Conservation (phyloP, 768 basidiomycete genomes). For the Pleurotus pulmonarius region DNA sequence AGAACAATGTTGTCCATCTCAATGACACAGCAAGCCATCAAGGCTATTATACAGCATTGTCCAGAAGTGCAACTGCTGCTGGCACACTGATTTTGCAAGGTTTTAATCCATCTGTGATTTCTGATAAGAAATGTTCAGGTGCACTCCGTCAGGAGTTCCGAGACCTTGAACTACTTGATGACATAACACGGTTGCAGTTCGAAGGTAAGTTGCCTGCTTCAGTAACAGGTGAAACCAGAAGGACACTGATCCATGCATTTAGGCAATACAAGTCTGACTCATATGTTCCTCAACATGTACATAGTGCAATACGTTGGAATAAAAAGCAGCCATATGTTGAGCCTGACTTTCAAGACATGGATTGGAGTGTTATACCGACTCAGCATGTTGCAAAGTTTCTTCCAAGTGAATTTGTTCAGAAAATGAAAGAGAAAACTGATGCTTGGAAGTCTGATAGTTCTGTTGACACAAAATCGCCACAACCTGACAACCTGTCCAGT, state of each 20-base stretch:
- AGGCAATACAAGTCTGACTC: slow-evolving; percentile 11
- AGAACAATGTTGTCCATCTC: slow-evolving; percentile 22
- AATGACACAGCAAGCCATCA: slow-evolving; percentile 19
- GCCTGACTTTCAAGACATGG: not conserved
- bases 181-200: slow-evolving; percentile 24
- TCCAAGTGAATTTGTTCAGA: not conserved
- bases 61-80: slow-evolving; percentile 16
- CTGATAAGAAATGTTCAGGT: slow-evolving; percentile 11
- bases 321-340: slow-evolving; percentile 13
- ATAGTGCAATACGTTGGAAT: slow-evolving; percentile 15
- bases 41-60: slow-evolving; percentile 26
- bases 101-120: slow-evolving; percentile 20
- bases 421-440: not conserved
- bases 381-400: slow-evolving; percentile 1
- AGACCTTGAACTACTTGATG: slow-evolving; percentile 30
- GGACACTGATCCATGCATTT: slow-evolving; percentile 18
- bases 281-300: slow-evolving; percentile 17
- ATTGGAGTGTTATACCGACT: not conserved
- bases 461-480: too few relatives aligned
- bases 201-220: slow-evolving; percentile 11
- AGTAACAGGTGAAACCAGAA: slow-evolving; percentile 14
- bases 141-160: slow-evolving; percentile 22
- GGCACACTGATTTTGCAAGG: slow-evolving; percentile 23
- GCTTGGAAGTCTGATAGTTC: too few relatives aligned
- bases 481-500: too few relatives aligned